A percentile compares a stretch with the other conserved stretches of the same genome.
These are phyloP conservation scores for Phaeotremella fagi DNA, from an alignment of 768 basidiomycete species.

Conservation along the genomic window DNA sequence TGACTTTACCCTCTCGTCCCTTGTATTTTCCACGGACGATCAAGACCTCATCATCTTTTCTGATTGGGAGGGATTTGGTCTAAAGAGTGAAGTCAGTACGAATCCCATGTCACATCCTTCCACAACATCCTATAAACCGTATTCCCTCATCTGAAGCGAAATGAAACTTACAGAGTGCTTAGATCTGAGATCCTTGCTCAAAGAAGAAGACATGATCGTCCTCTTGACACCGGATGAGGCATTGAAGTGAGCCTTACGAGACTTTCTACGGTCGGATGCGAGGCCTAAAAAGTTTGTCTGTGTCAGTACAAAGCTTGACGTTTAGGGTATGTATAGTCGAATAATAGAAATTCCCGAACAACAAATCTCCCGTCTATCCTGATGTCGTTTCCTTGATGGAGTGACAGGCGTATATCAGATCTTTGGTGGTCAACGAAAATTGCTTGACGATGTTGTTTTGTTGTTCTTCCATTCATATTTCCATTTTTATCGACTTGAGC, in stretches of 20 bases:
- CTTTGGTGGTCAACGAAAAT: too few species aligned
- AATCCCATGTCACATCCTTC: background rate
- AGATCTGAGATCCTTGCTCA: constrained; percentile 87
- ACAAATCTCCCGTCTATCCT: too few species aligned
- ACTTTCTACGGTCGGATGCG: constrained; percentile 72
- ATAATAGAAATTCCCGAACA: too few species aligned
- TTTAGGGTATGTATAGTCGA: too few species aligned
- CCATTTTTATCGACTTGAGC: too few species aligned
- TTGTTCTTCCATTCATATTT: too few species aligned
- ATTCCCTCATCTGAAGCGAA: background rate
- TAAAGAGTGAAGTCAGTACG: constrained; percentile 43
- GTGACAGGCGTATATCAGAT: too few species aligned
- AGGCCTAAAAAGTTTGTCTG: constrained; percentile 24
- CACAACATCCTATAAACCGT: background rate
- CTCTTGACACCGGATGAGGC: constrained; percentile 92
- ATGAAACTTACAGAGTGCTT: constrained; percentile 74
- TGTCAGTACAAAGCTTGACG: constrained; percentile 2
- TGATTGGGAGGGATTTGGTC: constrained; percentile 87
- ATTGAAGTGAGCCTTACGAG: constrained; percentile 94
- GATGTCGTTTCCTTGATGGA: too few species aligned
- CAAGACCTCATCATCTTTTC: constrained; percentile 96
- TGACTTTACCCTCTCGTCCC: constrained; percentile 97
- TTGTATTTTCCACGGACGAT: constrained; percentile 98
- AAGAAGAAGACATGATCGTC: constrained; percentile 94
- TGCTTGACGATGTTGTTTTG: too few species aligned